Conservation (phyloP, 495 filamentous ascomycete species). For the Lepraria neglecta region DNA sequence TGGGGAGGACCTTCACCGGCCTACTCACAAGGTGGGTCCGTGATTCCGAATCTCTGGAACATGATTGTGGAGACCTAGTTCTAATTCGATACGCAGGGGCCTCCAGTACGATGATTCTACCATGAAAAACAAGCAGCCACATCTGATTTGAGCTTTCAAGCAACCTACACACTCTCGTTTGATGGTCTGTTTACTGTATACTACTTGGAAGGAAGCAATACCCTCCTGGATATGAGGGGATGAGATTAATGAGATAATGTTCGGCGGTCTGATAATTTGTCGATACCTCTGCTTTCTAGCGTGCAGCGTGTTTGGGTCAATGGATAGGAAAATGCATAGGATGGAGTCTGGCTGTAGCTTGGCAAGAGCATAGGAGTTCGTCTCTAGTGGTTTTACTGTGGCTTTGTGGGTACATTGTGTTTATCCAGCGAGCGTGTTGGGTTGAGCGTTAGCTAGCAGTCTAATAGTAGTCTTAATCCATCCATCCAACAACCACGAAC, state of each 20-base stretch:
- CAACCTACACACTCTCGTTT: background rate
- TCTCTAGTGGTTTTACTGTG: background rate
- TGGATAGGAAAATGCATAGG: slow-evolving; percentile 1
- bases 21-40: slow-evolving; percentile 24
- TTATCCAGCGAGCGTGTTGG: background rate
- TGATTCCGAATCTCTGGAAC: slow-evolving; percentile 12
- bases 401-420: background rate
- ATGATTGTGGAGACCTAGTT: slow-evolving; percentile 14
- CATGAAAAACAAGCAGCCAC: slow-evolving; percentile 12
- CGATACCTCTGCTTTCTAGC: background rate
- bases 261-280: background rate
- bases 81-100: slow-evolving; percentile 11
- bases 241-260: background rate
- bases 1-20: slow-evolving; percentile 25
- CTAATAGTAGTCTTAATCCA: slow-evolving; percentile 4
- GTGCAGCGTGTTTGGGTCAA: slow-evolving; percentile 1
- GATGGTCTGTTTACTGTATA: slow-evolving; percentile 14
- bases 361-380: slow-evolving; percentile 1
- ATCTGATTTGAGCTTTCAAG: slow-evolving; percentile 5
- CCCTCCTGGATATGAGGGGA: slow-evolving; percentile 3
- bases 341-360: slow-evolving; percentile 6
- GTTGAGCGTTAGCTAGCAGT: background rate
- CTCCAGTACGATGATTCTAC: slow-evolving; percentile 11
- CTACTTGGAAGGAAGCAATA: slow-evolving; percentile 1
- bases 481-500: too few relatives aligned